A percentile compares a stretch with the other conserved stretches of the same genome.
phyloP scores from a whole-genome alignment of 768 basidiomycete genomes.

The Lactarius indigo region DNA sequence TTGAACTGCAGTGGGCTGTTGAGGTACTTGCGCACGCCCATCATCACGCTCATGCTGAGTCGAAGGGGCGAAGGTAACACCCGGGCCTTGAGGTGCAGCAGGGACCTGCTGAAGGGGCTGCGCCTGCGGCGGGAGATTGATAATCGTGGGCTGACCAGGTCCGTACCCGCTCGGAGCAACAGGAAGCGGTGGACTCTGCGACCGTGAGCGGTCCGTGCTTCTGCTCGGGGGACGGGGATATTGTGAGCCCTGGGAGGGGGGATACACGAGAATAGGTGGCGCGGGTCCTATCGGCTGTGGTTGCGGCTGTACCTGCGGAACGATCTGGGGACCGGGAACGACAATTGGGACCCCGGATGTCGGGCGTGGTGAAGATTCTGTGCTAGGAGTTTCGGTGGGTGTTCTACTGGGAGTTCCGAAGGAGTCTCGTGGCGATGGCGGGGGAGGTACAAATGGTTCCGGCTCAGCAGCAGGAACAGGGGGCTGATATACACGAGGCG shows the following conservation, averaged over 20 bases:
- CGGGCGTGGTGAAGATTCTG: conserved; percentile 3
- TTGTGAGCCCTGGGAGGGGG: conserved; percentile 4
- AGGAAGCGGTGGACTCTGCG: background rate
- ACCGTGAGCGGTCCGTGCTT: background rate
- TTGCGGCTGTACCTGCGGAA: background rate
- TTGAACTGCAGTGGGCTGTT: background rate
- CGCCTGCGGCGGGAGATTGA: conserved; percentile 14
- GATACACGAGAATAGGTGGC: conserved; percentile 9
- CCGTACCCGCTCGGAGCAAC: background rate
- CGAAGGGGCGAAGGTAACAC: background rate
- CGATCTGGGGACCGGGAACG: conserved; percentile 8
- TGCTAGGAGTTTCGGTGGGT: background rate
- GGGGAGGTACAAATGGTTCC: conserved; percentile 12
- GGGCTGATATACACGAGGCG: conserved; percentile 15
- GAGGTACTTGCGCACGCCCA: background rate
- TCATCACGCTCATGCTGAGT: background rate
- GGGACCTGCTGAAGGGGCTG: background rate
- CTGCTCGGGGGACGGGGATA: conserved; percentile 1
- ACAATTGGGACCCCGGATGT: conserved; percentile 1
- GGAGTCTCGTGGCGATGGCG: background rate
- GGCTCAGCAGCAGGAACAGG: conserved; percentile 9
- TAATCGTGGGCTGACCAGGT: conserved; percentile 7
- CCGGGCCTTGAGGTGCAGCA: background rate
- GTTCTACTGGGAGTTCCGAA: background rate
- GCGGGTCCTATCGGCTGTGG: background rate